Evolutionary conservation across 73 alveolate genomes (phyloP).

Genomic region (Blepharisma stoltei): DNA sequence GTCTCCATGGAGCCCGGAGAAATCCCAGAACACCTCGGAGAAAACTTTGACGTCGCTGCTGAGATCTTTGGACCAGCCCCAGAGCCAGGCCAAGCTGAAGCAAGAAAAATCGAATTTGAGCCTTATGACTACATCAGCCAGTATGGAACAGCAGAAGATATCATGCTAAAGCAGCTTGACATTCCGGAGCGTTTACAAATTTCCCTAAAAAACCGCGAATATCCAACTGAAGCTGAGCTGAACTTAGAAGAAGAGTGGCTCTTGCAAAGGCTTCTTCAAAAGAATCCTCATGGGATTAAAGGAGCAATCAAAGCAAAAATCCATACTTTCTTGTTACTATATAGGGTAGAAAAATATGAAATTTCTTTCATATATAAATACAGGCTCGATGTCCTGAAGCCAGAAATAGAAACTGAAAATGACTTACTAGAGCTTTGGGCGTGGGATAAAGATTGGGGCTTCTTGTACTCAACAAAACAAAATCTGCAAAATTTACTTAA

Average conservation of each 20-base stretch:
- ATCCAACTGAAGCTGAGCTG: conserved; percentile 16
- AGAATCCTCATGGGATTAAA: not conserved
- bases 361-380: conserved; percentile 14
- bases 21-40: not conserved
- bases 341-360: conserved; percentile 16
- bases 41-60: not conserved
- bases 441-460: conserved; percentile 25
- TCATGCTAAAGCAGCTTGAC: not conserved
- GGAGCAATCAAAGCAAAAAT: not conserved
- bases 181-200: conserved; percentile 19
- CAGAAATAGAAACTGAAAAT: not conserved
- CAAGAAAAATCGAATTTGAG: not conserved
- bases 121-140: not conserved
- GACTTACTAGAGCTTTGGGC: not conserved
- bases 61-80: not conserved
- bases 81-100: not conserved
- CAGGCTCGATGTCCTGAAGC: not conserved
- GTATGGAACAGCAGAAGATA: not conserved
- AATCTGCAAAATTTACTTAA: not conserved
- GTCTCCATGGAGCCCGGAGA: conserved; percentile 2
- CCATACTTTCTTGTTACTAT: not conserved
- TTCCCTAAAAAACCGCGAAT: not conserved
- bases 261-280: not conserved
- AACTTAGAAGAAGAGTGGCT: conserved; percentile 7
- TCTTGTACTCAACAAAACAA: not conserved